phyloP scores from a whole-genome alignment of 768 basidiomycete species.

The Coprinopsis strossmayeri region DNA sequence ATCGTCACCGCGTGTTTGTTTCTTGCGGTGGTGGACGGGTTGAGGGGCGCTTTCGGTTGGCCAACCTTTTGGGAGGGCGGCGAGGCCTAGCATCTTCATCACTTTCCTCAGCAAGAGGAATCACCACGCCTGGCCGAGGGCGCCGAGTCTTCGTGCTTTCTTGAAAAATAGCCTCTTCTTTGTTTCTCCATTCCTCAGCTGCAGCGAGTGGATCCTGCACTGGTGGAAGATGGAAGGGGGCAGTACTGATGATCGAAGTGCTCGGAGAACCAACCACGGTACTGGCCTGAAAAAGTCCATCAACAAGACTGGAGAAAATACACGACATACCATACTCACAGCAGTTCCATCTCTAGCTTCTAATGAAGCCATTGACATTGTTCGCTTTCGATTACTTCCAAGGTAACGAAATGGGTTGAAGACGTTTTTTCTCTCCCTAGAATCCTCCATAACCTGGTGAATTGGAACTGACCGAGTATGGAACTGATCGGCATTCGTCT shows the following conservation, averaged over 20 bases:
- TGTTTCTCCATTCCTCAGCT: conserved; percentile 65
- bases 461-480: conserved; percentile 18
- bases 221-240: conserved; percentile 46
- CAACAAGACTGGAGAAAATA: neutral
- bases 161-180: conserved; percentile 45
- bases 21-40: neutral
- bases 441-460: conserved; percentile 26
- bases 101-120: conserved; percentile 49
- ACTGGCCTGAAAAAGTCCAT: conserved; percentile 39
- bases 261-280: conserved; percentile 74
- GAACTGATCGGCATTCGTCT: neutral
- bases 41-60: neutral
- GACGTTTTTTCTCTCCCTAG: conserved; percentile 32
- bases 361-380: conserved; percentile 66
- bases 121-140: conserved; percentile 59
- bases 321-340: conserved; percentile 35
- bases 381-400: conserved; percentile 50
- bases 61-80: neutral
- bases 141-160: conserved; percentile 30
- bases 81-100: conserved; percentile 8
- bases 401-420: conserved; percentile 63
- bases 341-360: conserved; percentile 79
- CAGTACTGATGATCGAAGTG: conserved; percentile 57
- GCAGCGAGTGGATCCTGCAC: conserved; percentile 59
- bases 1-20: neutral